Base-by-base conservation (phyloP, 306 rosid genomes). In the Cicer cuneatum region DNA sequence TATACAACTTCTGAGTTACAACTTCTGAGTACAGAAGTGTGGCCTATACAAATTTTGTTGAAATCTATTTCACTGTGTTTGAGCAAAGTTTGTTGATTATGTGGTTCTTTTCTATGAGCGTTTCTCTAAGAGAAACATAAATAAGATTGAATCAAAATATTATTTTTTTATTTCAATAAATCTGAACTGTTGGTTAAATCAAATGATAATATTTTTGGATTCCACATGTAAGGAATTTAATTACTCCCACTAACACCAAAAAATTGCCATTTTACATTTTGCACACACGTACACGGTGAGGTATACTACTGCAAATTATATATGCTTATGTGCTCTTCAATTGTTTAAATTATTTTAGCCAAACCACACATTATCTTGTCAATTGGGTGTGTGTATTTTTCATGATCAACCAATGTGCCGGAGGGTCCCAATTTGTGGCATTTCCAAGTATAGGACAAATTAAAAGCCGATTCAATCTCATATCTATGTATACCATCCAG, bases 291-390 rank as follows among this genome's bases (percentile, higher is more conserved):
- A 59, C 66, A 35, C 4, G 63, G 40, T 5, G 8, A 24, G 8
- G 10, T 18, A 19, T 18, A 18, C n/a, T 29, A 10, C 42, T 12
- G 40, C 65, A 48, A 12, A 47, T 12, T 10, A 47, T 12, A 2
- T 15, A 64, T 40, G 35, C 51, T 10, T 65, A 43, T 40, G 66
- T 35, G 29, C 7, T 41, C 5, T 39, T 57, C 64, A 40, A 41
- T 59, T 69, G 10, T 24, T 24, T 24, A 1, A 24, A 2, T 24
- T 24, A 24, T 24, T 24, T 24, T 24, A 46, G 33, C 49, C 83
- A 73, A 66, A 66, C 53, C 35, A 78, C n/a, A 24, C 42, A 18
- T 53, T 71, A 63, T 47, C 63, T 66, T 78, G 72, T 40, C 56
- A 37, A 46, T 52, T 43, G 0, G 33, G 58, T 45, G 64, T 58